Base-by-base conservation (phyloP, 23 red algal genomes). In the Gracilaria gracilis region DNA sequence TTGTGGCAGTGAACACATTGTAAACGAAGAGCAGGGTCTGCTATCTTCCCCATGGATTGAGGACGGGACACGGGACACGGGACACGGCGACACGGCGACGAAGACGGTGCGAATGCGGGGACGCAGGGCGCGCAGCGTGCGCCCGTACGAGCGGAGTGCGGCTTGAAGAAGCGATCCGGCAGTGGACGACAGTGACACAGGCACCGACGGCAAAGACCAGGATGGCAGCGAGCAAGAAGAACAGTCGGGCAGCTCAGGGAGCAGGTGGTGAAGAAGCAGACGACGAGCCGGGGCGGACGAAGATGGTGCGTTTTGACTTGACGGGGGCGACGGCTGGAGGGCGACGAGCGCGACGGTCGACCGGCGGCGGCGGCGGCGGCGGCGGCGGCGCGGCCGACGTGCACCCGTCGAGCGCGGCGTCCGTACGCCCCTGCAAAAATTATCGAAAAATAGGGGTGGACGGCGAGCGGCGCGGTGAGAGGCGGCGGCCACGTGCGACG, bases 1-100 rank as follows among this genome's bases (percentile, higher is more conserved):
- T 57, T 94, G 9, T 84, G 73, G 62, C 97, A 98, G 58, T 94
- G 88, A 25, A 95, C 90, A 67, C 97, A 98, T 69, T 89, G 84
- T 14, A 94, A 83, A 55, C 78, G 79, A 28, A 76, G 83, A 16
- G 61, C 35, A 15, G 81, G 79, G 39, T 84, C 79, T 31, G 89
- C 49, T 48, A 77, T 40, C 51, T 83, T 86, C 46, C 70, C 61
- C 90, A 86, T 85, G 61, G 76, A 31, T 55, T 71, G 74, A 13
- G 23, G 72, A 34, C 19, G 34, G 57, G 14, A 44, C 31, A n/a
- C n/a, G n/a, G n/a, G n/a, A n/a, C n/a, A n/a, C n/a, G n/a, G n/a
- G n/a, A n/a, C n/a, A n/a, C n/a, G n/a, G n/a, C n/a, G n/a, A n/a
- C n/a, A 84, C 25, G 57, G 25, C 8, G 82, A 0, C 0, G 38